Evolutionary conservation across 805 yeast genomes (phyloP).

Genomic region (Yarrowia porcina): DNA sequence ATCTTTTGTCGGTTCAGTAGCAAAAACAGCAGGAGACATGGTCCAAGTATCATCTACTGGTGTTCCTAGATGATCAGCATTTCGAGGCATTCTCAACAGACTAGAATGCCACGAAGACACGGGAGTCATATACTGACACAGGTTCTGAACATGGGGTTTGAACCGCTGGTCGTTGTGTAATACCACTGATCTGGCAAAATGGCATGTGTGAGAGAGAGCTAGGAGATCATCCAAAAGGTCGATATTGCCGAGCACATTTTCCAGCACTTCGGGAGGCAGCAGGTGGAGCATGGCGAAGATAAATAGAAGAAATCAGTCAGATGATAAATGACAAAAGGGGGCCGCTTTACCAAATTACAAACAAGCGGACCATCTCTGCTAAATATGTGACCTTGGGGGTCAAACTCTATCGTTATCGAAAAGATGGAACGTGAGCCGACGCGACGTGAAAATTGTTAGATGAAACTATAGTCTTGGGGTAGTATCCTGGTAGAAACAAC

Average conservation of each 20-base stretch:
- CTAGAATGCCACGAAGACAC: constrained; percentile 10
- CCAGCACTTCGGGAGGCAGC: constrained; percentile 2
- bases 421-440: neutral
- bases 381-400: constrained; percentile 20
- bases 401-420: constrained; percentile 24
- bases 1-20: constrained; percentile 10
- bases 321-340: neutral
- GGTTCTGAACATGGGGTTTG: constrained; percentile 5
- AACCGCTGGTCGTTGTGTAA: constrained; percentile 2
- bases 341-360: neutral
- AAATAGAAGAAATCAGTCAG: neutral
- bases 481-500: neutral
- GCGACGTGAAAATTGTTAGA: neutral
- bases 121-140: constrained; percentile 20
- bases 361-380: neutral
- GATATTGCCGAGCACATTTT: neutral
- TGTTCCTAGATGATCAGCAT: neutral
- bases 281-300: constrained; percentile 4
- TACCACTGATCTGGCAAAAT: neutral
- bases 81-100: neutral
- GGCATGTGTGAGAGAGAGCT: constrained; percentile 9
- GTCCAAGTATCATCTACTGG: constrained; percentile 15
- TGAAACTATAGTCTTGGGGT: no score
- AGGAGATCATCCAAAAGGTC: constrained; percentile 1
- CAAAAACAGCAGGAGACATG: constrained; percentile 18